phyloP scores from a whole-genome alignment of 1,139 yeast species.

The Tardiomyces digboiensis region DNA sequence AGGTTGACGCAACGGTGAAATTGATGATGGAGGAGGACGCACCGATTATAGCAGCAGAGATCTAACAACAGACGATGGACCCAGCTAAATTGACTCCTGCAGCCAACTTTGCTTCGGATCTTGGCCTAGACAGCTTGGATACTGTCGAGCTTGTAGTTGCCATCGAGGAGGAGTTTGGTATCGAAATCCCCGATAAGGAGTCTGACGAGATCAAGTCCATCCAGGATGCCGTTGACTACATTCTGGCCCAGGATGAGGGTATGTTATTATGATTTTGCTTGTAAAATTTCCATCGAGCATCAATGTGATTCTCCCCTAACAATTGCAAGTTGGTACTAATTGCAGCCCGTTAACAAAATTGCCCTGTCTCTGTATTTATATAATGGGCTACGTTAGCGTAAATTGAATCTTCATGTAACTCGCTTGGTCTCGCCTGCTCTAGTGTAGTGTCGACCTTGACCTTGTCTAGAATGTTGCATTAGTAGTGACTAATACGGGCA shows the following conservation, averaged over 20 bases:
- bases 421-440: too few species aligned
- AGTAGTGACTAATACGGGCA: too few species aligned
- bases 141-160: conserved; percentile 84
- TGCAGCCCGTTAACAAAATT: background rate
- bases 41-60: background rate
- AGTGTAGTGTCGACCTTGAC: too few species aligned
- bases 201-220: conserved; percentile 83
- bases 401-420: too few species aligned
- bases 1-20: background rate
- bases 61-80: conserved; percentile 10
- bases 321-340: background rate
- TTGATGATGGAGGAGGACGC: background rate
- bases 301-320: too few species aligned
- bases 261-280: background rate
- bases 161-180: conserved; percentile 47
- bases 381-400: background rate
- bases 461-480: too few species aligned
- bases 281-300: background rate
- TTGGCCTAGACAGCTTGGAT: conserved; percentile 77
- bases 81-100: conserved; percentile 39
- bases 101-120: conserved; percentile 60
- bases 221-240: conserved; percentile 75
- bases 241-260: conserved; percentile 51
- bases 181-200: conserved; percentile 79
- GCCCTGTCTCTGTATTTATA: background rate